Conservation (phyloP, 2,329 filamentous ascomycete genomes). For the Penicillium sp. region DNA sequence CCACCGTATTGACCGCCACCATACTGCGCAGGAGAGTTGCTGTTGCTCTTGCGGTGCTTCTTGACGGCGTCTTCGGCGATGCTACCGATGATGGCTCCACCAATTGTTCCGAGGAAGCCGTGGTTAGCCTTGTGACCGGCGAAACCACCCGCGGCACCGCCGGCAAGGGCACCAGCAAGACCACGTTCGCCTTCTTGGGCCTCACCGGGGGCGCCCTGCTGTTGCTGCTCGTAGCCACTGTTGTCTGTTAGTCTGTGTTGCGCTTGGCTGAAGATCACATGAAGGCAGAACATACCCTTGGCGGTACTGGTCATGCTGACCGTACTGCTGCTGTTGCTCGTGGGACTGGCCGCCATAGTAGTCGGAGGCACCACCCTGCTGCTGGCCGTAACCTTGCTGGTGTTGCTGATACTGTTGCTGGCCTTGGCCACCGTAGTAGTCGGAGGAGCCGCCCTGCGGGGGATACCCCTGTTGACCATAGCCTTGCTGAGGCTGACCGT, state of each 20-base stretch:
- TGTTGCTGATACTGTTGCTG: conserved; percentile 10
- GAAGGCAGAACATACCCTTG: conserved; percentile 24
- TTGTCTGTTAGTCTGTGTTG: conserved; percentile 12
- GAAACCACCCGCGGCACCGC: conserved; percentile 47
- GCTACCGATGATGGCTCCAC: conserved; percentile 47
- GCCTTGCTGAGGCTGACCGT: conserved; percentile 23
- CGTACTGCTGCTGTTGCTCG: conserved; percentile 17
- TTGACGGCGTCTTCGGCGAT: conserved; percentile 46
- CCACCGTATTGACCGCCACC: conserved; percentile 25
- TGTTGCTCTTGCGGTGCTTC: conserved; percentile 39
- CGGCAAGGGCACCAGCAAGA: conserved; percentile 46
- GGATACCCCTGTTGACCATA: conserved; percentile 28
- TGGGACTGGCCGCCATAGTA: conserved; percentile 27
- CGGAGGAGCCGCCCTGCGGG: conserved; percentile 14
- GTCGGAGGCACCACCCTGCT: conserved; percentile 24
- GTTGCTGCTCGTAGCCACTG: conserved; percentile 27
- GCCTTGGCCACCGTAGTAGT: conserved; percentile 19
- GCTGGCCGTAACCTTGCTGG: conserved; percentile 14
- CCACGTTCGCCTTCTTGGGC: conserved; percentile 47
- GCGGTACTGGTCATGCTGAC: conserved; percentile 29
- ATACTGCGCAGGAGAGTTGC: conserved; percentile 29
- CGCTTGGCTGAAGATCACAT: not conserved
- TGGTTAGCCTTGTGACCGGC: conserved; percentile 48
- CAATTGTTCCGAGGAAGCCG: conserved; percentile 48
- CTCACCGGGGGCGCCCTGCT: conserved; percentile 34